Conservation (phyloP, 2,329 filamentous ascomycete genomes). For the Lanzia echinophila region DNA sequence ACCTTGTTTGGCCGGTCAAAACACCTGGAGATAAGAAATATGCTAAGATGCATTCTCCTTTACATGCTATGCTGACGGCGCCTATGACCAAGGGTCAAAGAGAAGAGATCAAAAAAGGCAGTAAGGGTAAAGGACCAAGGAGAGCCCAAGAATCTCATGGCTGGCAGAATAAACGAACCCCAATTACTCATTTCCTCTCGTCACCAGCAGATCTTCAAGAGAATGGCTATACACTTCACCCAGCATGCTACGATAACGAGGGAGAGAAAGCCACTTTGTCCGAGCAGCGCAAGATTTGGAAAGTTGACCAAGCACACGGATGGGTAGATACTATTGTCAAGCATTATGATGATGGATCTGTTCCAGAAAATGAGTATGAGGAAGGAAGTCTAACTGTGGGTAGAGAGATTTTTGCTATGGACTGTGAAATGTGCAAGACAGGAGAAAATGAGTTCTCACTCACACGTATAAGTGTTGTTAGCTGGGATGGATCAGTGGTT, state of each 20-base stretch:
- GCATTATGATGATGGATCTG: slow-evolving; percentile 57
- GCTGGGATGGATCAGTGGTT: slow-evolving; percentile 76
- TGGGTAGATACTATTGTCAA: slow-evolving; percentile 78
- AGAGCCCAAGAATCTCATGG: slow-evolving; percentile 56
- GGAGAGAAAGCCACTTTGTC: slow-evolving; percentile 48
- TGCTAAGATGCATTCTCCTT: slow-evolving; percentile 76
- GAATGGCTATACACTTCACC: slow-evolving; percentile 80
- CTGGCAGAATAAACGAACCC: slow-evolving; percentile 69
- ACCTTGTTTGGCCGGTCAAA: slow-evolving; percentile 81
- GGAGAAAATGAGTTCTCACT: slow-evolving; percentile 73
- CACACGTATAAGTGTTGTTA: slow-evolving; percentile 78
- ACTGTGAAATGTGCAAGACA: slow-evolving; percentile 97
- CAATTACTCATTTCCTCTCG: slow-evolving; percentile 74
- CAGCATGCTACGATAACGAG: slow-evolving; percentile 57
- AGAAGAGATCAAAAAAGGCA: slow-evolving; percentile 32
- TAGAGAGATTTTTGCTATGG: slow-evolving; percentile 70
- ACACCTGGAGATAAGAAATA: slow-evolving; percentile 80
- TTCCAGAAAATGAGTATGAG: slow-evolving; percentile 65
- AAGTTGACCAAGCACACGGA: slow-evolving; percentile 50
- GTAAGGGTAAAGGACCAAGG: slow-evolving; percentile 49
- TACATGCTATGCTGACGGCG: slow-evolving; percentile 75
- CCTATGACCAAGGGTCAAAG: slow-evolving; percentile 65
- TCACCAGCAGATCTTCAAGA: slow-evolving; percentile 68
- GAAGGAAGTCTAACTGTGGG: slow-evolving; percentile 79
- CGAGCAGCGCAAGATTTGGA: slow-evolving; percentile 43